Evolutionary conservation across 148 eudicot genomes (phyloP).

Genomic region (Vaccinium corymbosum): DNA sequence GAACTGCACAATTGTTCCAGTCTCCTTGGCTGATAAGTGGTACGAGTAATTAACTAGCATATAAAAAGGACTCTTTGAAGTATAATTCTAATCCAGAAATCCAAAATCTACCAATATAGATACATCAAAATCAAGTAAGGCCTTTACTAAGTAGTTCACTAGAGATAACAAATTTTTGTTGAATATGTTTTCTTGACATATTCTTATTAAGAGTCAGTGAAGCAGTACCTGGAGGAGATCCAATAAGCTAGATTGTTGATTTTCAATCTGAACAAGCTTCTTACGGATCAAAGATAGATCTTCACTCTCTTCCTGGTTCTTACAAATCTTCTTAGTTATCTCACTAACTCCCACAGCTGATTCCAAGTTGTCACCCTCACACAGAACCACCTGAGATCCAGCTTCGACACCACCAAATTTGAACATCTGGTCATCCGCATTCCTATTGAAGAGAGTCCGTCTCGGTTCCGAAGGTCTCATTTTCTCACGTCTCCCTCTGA

Average conservation of each 20-base stretch:
- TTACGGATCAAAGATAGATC: slow-evolving; percentile 69
- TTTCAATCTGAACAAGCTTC: slow-evolving; percentile 88
- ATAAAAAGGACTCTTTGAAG: background rate
- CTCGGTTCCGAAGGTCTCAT: slow-evolving; percentile 36
- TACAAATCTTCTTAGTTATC: slow-evolving; percentile 33
- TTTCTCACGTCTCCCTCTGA: slow-evolving; percentile 12
- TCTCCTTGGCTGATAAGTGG: background rate
- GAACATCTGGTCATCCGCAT: slow-evolving; percentile 17
- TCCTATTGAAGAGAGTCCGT: slow-evolving; percentile 46
- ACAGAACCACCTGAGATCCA: slow-evolving; percentile 47
- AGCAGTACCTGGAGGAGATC: slow-evolving; percentile 76
- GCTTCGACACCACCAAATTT: slow-evolving; percentile 15
- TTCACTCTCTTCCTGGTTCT: slow-evolving; percentile 60
- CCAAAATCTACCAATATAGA: background rate
- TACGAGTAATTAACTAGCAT: background rate
- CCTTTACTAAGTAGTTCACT: background rate
- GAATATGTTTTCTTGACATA: background rate
- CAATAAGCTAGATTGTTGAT: slow-evolving; percentile 74
- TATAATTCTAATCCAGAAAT: background rate
- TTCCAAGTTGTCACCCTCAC: slow-evolving; percentile 34
- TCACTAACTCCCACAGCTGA: slow-evolving; percentile 41
- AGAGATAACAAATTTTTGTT: slow-evolving; percentile 2
- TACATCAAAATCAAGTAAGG: background rate
- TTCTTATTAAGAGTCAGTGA: background rate
- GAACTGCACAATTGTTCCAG: background rate